Base-by-base conservation (phyloP, 345 rosid genomes). In the Theobroma cacao region DNA sequence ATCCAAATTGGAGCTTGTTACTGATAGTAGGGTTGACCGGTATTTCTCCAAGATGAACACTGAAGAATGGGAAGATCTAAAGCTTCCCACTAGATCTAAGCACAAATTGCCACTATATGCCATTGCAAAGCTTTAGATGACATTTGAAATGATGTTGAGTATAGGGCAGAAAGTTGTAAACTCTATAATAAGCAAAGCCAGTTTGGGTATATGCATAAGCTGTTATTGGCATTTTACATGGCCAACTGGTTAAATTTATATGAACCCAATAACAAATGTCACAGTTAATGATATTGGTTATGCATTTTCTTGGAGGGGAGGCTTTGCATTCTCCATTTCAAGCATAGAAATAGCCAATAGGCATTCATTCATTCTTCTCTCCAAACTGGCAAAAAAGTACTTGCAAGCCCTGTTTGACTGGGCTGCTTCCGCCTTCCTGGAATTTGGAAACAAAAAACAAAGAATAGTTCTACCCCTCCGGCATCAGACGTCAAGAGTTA, bases 1-100 rank as follows among this genome's bases (percentile, higher is more conserved):
- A 63, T 75, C 88, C 28, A 87, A 83, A 79, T 70, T 91, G 88
- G 91, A 91, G 79, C 91, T 85, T 40, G 73, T 92, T 58, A 77
- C 83, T 74, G 88, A 89, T 40, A 38, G 43, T 66, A 86, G 83
- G 90, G 92, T 94, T 48, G 94, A 93, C 76, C 64, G 75, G 14
- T 93, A 90, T 83, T 94, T 94, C 80, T 67, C 86, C 50, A 88
- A 81, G 81, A 75, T 93, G 72, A 87, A 86, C 31, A 88, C 86
- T 64, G 81, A 80, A 61, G 86, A 78, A 12, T 90, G 92, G 93
- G 91, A 94, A 79, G 97, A 94, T 84, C 80, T 91, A 71, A 85
- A 86, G 85, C 91, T 90, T 66, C 97, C 96, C 10, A 31, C 83
- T 61, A 82, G 92, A 30, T 82, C 79, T 11, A 69, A 47, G 6